Percentiles rank a stretch among this genome's conserved stretches.
phyloP scores from a whole-genome alignment of 2,329 filamentous ascomycete genomes.

The Xylariaceae sp. region DNA sequence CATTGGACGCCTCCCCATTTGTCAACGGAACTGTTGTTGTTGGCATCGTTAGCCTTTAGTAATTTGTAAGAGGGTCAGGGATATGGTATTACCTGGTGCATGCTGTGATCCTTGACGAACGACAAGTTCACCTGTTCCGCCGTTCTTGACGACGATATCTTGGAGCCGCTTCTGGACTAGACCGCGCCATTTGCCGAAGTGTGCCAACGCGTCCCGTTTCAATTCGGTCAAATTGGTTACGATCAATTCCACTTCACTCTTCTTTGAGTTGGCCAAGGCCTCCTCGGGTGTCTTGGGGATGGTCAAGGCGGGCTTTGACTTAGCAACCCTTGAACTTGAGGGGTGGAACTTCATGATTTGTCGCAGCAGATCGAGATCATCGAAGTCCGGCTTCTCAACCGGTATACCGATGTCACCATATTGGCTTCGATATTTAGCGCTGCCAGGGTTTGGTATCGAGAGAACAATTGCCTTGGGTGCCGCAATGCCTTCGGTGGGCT shows the following conservation, averaged over 20 bases:
- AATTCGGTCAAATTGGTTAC: constrained; percentile 49
- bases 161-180: constrained; percentile 64
- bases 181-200: constrained; percentile 78
- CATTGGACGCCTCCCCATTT: constrained; percentile 43
- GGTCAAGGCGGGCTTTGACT: constrained; percentile 14
- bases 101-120: constrained; percentile 19
- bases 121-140: constrained; percentile 24
- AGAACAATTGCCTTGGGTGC: constrained; percentile 27
- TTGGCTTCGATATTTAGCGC: constrained; percentile 26
- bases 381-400: constrained; percentile 19
- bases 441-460: constrained; percentile 32
- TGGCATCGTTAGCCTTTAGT: constrained; percentile 1
- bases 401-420: constrained; percentile 24
- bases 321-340: constrained; percentile 1
- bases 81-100: constrained; percentile 23
- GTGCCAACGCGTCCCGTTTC: constrained; percentile 61
- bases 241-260: constrained; percentile 31
- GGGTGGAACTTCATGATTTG: constrained; percentile 16
- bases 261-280: constrained; percentile 30
- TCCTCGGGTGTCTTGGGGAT: constrained; percentile 30
- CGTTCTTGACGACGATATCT: constrained; percentile 55
- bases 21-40: constrained; percentile 25
- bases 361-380: constrained; percentile 16
- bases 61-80: not conserved
- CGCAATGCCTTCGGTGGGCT: constrained; percentile 22